phyloP scores from a whole-genome alignment of 2,329 filamentous ascomycete species.

The Fusarium sp. region DNA sequence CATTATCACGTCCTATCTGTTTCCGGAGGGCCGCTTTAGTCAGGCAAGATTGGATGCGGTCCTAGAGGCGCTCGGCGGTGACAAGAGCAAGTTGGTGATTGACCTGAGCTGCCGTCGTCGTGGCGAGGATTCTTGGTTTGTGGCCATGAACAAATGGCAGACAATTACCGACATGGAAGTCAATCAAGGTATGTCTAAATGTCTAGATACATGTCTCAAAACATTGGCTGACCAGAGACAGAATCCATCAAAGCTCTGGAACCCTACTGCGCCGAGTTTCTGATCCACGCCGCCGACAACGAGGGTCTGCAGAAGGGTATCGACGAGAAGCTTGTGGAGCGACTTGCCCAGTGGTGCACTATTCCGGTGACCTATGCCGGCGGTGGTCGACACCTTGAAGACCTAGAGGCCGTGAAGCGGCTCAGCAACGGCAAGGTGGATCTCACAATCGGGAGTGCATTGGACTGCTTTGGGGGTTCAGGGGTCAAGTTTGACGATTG shows the following conservation, averaged over 20 bases:
- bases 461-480: slow-evolving; percentile 94
- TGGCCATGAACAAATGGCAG: slow-evolving; percentile 99
- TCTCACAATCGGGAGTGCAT: slow-evolving; percentile 93
- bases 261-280: slow-evolving; percentile 94
- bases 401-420: slow-evolving; percentile 83
- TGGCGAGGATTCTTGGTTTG: slow-evolving; percentile 82
- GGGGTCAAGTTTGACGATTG: slow-evolving; percentile 92
- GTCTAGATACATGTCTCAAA: not conserved
- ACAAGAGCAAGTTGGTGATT: slow-evolving; percentile 87
- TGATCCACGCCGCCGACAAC: slow-evolving; percentile 97
- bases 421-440: slow-evolving; percentile 87
- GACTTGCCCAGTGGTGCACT: slow-evolving; percentile 84
- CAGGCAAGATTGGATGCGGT: slow-evolving; percentile 80
- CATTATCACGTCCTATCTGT: slow-evolving; percentile 96
- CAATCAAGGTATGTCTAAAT: slow-evolving; percentile 72
- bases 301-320: slow-evolving; percentile 94
- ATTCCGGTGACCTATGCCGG: slow-evolving; percentile 98
- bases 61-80: slow-evolving; percentile 76
- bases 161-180: slow-evolving; percentile 97
- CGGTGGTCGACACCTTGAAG: slow-evolving; percentile 84
- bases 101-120: slow-evolving; percentile 90
- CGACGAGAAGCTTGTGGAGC: slow-evolving; percentile 83
- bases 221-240: slow-evolving; percentile 51
- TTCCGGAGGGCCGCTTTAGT: slow-evolving; percentile 86
- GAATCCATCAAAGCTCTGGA: slow-evolving; percentile 85